These are phyloP conservation scores for Marsdenia floribunda DNA, from an alignment of 257 asterid genomes.

Conservation along the genomic window DNA sequence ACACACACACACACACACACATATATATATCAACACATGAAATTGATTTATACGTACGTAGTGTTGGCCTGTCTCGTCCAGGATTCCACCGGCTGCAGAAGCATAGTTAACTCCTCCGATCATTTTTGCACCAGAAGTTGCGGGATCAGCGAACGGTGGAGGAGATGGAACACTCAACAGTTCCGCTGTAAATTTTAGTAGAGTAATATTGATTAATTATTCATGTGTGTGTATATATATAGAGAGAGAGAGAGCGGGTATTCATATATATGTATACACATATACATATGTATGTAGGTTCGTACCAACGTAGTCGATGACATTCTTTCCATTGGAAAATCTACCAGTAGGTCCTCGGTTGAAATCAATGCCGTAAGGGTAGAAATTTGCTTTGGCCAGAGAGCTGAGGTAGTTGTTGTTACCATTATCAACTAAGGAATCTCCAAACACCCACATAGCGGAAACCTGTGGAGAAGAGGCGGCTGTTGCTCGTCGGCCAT, in stretches of 20 bases:
- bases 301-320: constrained; percentile 68
- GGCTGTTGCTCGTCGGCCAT: neutral
- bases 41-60: constrained; percentile 32
- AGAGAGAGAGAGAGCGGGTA: no score
- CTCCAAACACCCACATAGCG: constrained; percentile 78
- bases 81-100: constrained; percentile 94
- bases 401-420: constrained; percentile 79
- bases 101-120: constrained; percentile 84
- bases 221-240: no score
- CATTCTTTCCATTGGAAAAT: constrained; percentile 74
- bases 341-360: constrained; percentile 54
- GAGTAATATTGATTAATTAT: neutral
- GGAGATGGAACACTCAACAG: constrained; percentile 71
- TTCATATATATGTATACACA: no score
- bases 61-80: constrained; percentile 80
- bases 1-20: neutral
- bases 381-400: constrained; percentile 73
- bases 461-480: constrained; percentile 37
- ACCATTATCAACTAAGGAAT: constrained; percentile 77
- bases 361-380: constrained; percentile 76
- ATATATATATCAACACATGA: no score
- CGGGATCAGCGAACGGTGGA: constrained; percentile 76
- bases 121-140: constrained; percentile 53
- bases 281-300: no score
- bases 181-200: constrained; percentile 35